phyloP scores from a whole-genome alignment of 73 alveolate species.

The Paramecium biaurelia region DNA sequence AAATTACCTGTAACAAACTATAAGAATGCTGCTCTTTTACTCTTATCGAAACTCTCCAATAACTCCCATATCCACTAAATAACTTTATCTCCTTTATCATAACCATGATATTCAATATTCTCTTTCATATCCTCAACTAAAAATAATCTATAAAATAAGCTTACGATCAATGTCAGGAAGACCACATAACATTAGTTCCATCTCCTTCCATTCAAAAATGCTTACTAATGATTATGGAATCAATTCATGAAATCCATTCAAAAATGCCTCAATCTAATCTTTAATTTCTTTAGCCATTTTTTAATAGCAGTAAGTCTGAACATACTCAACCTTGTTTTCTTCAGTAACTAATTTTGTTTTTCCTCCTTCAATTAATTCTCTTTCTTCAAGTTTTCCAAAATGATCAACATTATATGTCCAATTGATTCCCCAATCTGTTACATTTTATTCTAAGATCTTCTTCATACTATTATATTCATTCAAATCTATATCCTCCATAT shows the following conservation, averaged over 20 bases:
- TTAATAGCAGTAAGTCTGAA: constrained; percentile 42
- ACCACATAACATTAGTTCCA: constrained; percentile 97
- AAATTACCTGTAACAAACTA: constrained; percentile 87
- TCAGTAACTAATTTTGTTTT: constrained; percentile 89
- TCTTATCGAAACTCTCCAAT: constrained; percentile 85
- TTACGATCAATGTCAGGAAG: constrained; percentile 83
- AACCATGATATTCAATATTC: constrained; percentile 95
- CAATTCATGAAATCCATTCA: constrained; percentile 96
- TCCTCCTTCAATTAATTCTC: constrained; percentile 92
- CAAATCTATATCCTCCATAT: constrained; percentile 98
- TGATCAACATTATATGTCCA: constrained; percentile 74
- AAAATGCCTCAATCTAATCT: constrained; percentile 82
- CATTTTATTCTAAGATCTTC: constrained; percentile 85
- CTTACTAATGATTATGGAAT: constrained; percentile 91
- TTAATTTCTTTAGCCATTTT: constrained; percentile 74
- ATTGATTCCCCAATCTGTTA: constrained; percentile 53
- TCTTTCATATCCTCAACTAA: constrained; percentile 93
- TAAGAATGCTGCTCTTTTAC: constrained; percentile 91
- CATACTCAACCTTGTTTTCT: constrained; percentile 64
- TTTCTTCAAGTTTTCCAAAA: constrained; percentile 86
- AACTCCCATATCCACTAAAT: constrained; percentile 96
- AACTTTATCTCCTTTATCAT: constrained; percentile 81
- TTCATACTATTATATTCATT: constrained; percentile 89
- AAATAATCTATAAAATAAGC: background rate
- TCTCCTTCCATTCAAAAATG: constrained; percentile 89